A percentile compares a stretch with the other conserved stretches of the same genome.
Conservation (phyloP, 2,329 filamentous ascomycete genomes). For the Lachnellula subtilissima region DNA sequence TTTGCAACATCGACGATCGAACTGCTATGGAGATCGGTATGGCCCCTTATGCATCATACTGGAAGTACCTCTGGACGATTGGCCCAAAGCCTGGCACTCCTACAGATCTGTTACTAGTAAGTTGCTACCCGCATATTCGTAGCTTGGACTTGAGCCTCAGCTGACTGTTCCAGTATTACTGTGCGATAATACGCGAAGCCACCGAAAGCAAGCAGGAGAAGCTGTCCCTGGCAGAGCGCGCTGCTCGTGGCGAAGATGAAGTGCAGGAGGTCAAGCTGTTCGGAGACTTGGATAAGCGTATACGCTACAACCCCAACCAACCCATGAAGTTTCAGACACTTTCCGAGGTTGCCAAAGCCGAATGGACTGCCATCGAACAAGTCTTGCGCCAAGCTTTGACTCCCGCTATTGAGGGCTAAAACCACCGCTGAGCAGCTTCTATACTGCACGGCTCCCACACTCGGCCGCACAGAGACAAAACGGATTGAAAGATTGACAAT, state of each 20-base stretch:
- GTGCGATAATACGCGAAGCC: conserved; percentile 50
- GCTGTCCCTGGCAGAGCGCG: conserved; percentile 40
- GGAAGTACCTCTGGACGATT: conserved; percentile 50
- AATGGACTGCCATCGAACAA: conserved; percentile 47
- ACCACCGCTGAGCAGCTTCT: background rate
- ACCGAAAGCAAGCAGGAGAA: conserved; percentile 39
- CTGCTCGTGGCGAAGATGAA: conserved; percentile 16
- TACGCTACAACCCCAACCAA: conserved; percentile 35
- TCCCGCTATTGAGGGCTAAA: conserved; percentile 7
- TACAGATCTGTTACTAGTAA: conserved; percentile 52
- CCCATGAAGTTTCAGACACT: conserved; percentile 42
- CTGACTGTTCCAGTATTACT: conserved; percentile 46
- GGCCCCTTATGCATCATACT: conserved; percentile 44
- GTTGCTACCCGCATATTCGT: conserved; percentile 18
- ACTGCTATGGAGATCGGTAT: conserved; percentile 39
- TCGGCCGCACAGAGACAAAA: background rate
- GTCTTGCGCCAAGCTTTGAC: conserved; percentile 36
- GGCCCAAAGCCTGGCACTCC: conserved; percentile 44
- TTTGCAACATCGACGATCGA: conserved; percentile 35
- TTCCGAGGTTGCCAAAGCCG: conserved; percentile 39
- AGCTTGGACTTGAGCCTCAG: background rate
- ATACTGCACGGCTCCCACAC: background rate
- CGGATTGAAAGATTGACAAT: background rate
- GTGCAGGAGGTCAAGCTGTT: conserved; percentile 17
- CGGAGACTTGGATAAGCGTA: conserved; percentile 46